Evolutionary conservation across 1,139 yeast species (phyloP).

Genomic region (Pichia sp.): DNA sequence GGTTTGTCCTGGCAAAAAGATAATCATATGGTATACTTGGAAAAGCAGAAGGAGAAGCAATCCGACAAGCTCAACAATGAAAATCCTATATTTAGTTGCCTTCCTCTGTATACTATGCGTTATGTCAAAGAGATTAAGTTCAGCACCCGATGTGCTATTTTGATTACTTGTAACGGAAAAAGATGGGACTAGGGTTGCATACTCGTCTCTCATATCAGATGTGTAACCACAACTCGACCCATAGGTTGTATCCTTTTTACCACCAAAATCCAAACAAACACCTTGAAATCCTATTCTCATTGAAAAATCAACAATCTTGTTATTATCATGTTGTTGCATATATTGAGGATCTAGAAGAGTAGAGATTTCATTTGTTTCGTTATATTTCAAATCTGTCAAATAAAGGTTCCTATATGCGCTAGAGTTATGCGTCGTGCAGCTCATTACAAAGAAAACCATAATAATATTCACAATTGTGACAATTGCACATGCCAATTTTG

Average conservation of each 20-base stretch:
- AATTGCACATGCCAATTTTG: constrained; percentile 16
- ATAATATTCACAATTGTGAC: constrained; percentile 22
- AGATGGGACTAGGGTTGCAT: constrained; percentile 12
- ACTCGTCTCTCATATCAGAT: constrained; percentile 8
- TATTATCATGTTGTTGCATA: constrained; percentile 24
- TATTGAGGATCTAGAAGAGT: constrained; percentile 32
- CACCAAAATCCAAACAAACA: constrained; percentile 34
- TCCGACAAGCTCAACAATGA: constrained; percentile 11
- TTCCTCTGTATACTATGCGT: constrained; percentile 12
- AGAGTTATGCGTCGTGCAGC: constrained; percentile 42
- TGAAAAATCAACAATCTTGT: constrained; percentile 29
- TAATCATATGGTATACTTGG: constrained; percentile 12
- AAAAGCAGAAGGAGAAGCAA: constrained; percentile 7
- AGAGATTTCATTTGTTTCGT: constrained; percentile 35
- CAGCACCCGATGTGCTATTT: constrained; percentile 8
- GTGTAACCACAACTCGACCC: constrained; percentile 14
- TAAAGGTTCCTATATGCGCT: constrained; percentile 40
- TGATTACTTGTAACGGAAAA: constrained; percentile 12
- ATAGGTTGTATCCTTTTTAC: constrained; percentile 1
- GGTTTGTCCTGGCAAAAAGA: constrained; percentile 13
- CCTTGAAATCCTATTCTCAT: constrained; percentile 44
- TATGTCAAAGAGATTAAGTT: constrained; percentile 12
- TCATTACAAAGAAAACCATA: constrained; percentile 40
- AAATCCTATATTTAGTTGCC: constrained; percentile 10
- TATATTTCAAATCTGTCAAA: constrained; percentile 40